Base-by-base conservation (phyloP, 331 rosid genomes). In the Rhamnella rubrinervis region DNA sequence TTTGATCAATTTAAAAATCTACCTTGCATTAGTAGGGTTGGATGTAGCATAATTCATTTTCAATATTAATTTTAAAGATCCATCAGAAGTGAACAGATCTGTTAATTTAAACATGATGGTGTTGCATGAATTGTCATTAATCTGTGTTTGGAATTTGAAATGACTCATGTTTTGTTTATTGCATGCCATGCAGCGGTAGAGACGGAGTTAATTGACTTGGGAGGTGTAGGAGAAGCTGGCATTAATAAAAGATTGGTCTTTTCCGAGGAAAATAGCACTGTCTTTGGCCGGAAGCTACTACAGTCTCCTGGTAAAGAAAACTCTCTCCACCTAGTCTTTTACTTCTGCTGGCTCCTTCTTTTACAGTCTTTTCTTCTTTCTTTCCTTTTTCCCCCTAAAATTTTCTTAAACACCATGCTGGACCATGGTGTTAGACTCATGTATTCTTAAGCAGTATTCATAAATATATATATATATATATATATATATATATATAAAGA, bases 261-360 rank as follows among this genome's bases (percentile, higher is more conserved):
- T 28, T 31, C 85, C 74, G 66, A 65, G 26, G 77, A 62, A 63
- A 74, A 35, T 55, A 62, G 67, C 52, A 38, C 59, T 37, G 70
- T 28, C 55, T 59, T 31, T 51, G 25, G 49, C 25, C 51, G 84
- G 75, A 87, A 57, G 80, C 82, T 82, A n/a, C 75, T 83, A 55
- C 85, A 72, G 47, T 84, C 80, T 55, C 8, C 53, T 53, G 88
- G 92, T 84, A 82, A 47, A 0, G 16, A 44, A 44, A 44, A 44
- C 49, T 44, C 49, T 46, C 41, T 67, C 18, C 26, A 16, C 18
- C 25, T 53, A 31, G 14, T 14, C 52, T n/a, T 63, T 28, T 44
- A 44, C 49, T 44, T 44, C 16, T 44, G 49, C 49, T 44, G 4
- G 35, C 35, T 31, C 5, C 49, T 11, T 44, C 49, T 14, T 44